Evolutionary conservation across 108 stramenopile species (phyloP), one percentile per base, ranked within the genome.

Genomic region (Fragilaria radians): DNA sequence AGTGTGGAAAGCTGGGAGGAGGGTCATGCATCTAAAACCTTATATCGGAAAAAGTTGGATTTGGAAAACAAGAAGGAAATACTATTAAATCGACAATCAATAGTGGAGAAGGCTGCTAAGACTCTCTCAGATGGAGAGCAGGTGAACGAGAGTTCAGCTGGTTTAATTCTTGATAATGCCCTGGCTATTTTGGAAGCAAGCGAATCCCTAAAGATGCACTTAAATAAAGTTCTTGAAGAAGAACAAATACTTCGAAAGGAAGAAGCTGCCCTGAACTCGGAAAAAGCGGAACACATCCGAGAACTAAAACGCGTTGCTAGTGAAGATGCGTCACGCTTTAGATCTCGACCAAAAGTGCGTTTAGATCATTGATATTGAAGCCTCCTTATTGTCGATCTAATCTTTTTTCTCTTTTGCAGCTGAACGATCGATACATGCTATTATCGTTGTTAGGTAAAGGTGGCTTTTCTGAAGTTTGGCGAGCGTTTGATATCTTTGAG

Each of bases 381-480:
- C 24, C 26, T 47, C 18, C 51, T 48, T 28, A 32, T 21, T 56
- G 25, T 9, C 36, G 28, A 3, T 30, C 36, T 50, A 19, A 0
- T 1, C 25, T 22, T 46, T 0, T 32, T 31, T 48, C n/a, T 51
- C 1, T 30, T 51, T n/a, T 29, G 25, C 54, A 86, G 81, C 74
- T 96, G 25, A 57, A 96, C 68, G 88, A 86, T 52, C 89, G 95
- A 32, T 99, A 99, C 68, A 71, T 97, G 1, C 78, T 96, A 34
- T 70, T 89, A 52, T 77, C 80, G 30, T 76, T 97, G 18, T 63
- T 99, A 23, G 98, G 98, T 26, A 91, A 92, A 72, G 98, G 98
- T 17, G 98, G 98, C 34, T 99, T 99, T 77, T 89, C 87, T 26
- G 98, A 99, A 78, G 98, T 99, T 1, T 99, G 98, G 98, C 76